Percentiles rank a stretch among this genome's conserved stretches.
Evolutionary conservation across 306 rosid genomes (phyloP).

Genomic region (Cucurbita ficifolia): DNA sequence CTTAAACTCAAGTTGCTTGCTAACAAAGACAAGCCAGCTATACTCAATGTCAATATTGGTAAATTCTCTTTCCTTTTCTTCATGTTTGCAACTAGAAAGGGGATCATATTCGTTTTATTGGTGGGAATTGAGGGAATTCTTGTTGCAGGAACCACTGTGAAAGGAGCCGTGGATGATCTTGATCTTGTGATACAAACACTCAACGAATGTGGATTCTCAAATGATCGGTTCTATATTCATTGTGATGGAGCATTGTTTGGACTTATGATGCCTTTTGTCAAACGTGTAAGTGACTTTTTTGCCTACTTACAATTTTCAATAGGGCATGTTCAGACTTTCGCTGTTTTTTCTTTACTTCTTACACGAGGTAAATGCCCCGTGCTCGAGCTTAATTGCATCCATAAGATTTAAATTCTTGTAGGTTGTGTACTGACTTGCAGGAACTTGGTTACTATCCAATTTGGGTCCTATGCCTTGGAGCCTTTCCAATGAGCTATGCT

Average conservation of each 20-base stretch:
- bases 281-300: constrained; percentile 20
- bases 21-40: constrained; percentile 55
- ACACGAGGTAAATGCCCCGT: background rate
- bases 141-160: constrained; percentile 45
- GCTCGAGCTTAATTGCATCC: background rate
- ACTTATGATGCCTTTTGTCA: constrained; percentile 54
- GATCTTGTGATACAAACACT: constrained; percentile 45
- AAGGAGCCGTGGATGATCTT: constrained; percentile 53
- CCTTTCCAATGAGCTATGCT: background rate
- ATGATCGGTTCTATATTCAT: constrained; percentile 50
- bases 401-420: background rate
- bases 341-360: background rate
- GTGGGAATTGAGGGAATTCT: background rate
- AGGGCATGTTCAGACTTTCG: background rate
- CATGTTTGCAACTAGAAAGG: background rate
- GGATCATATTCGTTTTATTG: background rate
- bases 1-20: constrained; percentile 26
- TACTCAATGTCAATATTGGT: constrained; percentile 60
- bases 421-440: background rate
- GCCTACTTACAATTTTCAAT: background rate
- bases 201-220: constrained; percentile 33
- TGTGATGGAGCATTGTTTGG: constrained; percentile 64
- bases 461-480: background rate
- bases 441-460: background rate
- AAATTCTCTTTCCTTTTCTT: background rate